These are phyloP conservation scores for Rhizopus arrhizus DNA, from an alignment of 371 early-diverging fungal genomes.

Conservation along the genomic window DNA sequence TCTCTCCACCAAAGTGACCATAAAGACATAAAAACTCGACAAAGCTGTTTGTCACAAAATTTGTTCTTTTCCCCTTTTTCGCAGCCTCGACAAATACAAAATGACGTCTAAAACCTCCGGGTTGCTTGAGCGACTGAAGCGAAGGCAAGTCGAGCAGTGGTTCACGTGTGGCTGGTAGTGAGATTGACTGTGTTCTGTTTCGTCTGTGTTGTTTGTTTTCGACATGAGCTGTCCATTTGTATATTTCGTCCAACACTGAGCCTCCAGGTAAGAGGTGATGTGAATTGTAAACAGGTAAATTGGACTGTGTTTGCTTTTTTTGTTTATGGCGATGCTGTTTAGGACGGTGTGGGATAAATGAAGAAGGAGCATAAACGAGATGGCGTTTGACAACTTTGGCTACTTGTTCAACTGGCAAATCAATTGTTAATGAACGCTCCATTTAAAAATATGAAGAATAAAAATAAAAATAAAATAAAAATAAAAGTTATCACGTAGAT, in stretches of 20 bases:
- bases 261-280: constrained; percentile 68
- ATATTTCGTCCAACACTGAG: constrained; percentile 84
- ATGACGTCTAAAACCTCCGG: constrained; percentile 90
- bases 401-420: constrained; percentile 70
- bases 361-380: constrained; percentile 60
- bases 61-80: constrained; percentile 66
- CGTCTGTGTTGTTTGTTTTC: constrained; percentile 57
- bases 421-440: constrained; percentile 54
- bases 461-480: background rate
- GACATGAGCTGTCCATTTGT: constrained; percentile 89
- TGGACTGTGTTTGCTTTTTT: constrained; percentile 28
- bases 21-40: constrained; percentile 92
- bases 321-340: constrained; percentile 19
- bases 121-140: constrained; percentile 57
- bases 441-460: constrained; percentile 13
- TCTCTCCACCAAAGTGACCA: constrained; percentile 95
- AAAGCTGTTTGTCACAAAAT: constrained; percentile 84
- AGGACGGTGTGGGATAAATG: constrained; percentile 34
- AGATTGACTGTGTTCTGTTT: constrained; percentile 60
- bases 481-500: background rate
- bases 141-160: constrained; percentile 39
- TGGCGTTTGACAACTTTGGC: constrained; percentile 74
- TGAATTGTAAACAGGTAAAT: constrained; percentile 33
- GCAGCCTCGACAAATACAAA: constrained; percentile 77
- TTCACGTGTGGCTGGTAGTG: constrained; percentile 48